Conservation (phyloP, 768 basidiomycete species). For the Russula compacta region DNA sequence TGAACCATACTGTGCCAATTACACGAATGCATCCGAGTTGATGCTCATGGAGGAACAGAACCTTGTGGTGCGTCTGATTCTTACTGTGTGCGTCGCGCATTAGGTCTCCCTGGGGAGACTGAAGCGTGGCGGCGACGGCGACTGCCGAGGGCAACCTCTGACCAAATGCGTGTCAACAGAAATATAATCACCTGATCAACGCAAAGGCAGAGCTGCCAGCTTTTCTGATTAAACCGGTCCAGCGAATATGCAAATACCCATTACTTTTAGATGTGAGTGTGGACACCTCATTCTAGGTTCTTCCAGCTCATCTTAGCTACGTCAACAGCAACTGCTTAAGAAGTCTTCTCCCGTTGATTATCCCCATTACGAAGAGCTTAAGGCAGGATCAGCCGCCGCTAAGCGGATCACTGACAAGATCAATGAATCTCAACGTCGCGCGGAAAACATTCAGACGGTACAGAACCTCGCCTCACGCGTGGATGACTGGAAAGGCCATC, state of each 20-base stretch:
- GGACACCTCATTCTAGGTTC: slow-evolving; percentile 9
- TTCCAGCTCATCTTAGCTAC: slow-evolving; percentile 8
- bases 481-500: slow-evolving; percentile 99
- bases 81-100: background rate
- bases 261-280: slow-evolving; percentile 81
- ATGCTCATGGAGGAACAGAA: slow-evolving; percentile 82
- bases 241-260: slow-evolving; percentile 97
- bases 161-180: slow-evolving; percentile 35
- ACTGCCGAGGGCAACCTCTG: slow-evolving; percentile 2
- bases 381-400: slow-evolving; percentile 73
- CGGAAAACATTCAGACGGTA: slow-evolving; percentile 87
- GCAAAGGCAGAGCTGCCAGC: slow-evolving; percentile 88
- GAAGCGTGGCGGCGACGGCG: slow-evolving; percentile 1
- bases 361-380: slow-evolving; percentile 70
- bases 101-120: slow-evolving; percentile 2
- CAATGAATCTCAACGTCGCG: slow-evolving; percentile 88
- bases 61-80: slow-evolving; percentile 54
- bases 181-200: slow-evolving; percentile 77
- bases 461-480: slow-evolving; percentile 78
- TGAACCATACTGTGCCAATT: slow-evolving; percentile 96
- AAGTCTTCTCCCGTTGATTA: slow-evolving; percentile 55
- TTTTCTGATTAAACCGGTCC: slow-evolving; percentile 97
- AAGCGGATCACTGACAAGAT: slow-evolving; percentile 93
- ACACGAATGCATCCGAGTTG: slow-evolving; percentile 77
- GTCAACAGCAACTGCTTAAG: slow-evolving; percentile 61